Evolutionary conservation across 2,329 filamentous ascomycete genomes (phyloP).

Genomic region (Stenocarpella maydis): DNA sequence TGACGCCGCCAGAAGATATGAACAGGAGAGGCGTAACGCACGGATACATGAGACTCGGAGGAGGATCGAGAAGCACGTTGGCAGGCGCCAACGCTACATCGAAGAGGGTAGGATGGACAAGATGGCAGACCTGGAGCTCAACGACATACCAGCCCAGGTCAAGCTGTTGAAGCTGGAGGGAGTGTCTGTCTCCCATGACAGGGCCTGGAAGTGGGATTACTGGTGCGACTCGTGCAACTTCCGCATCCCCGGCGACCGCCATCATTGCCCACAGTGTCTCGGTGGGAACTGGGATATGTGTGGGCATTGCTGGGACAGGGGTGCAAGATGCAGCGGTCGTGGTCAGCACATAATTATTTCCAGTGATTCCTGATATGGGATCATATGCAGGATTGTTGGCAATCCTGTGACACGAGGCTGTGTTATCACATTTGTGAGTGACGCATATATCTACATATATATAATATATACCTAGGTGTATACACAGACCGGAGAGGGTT

Average conservation of each 20-base stretch:
- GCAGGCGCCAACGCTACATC: conserved; percentile 6
- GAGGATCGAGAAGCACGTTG: conserved; percentile 4
- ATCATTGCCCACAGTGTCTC: conserved; percentile 1
- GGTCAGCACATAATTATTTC: neutral
- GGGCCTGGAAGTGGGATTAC: conserved; percentile 9
- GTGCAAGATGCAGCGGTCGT: conserved; percentile 3
- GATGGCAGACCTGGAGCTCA: neutral
- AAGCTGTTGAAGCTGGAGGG: conserved; percentile 1
- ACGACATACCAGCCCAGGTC: conserved; percentile 1
- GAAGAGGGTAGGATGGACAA: neutral
- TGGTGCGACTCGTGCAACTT: neutral
- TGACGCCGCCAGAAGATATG: neutral
- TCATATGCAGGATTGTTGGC: neutral
- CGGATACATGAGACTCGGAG: neutral
- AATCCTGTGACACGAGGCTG: neutral
- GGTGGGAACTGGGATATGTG: conserved; percentile 9
- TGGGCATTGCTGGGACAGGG: conserved; percentile 3
- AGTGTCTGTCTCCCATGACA: neutral
- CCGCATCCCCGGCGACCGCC: conserved; percentile 1
- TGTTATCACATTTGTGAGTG: neutral
- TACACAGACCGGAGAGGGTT: no score
- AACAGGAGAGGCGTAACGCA: neutral
- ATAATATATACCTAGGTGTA: no score
- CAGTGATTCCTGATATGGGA: neutral
- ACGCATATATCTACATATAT: no score